Conservation (phyloP, 192 early-diverging fungal genomes). For the Backusella tuberculispora region DNA sequence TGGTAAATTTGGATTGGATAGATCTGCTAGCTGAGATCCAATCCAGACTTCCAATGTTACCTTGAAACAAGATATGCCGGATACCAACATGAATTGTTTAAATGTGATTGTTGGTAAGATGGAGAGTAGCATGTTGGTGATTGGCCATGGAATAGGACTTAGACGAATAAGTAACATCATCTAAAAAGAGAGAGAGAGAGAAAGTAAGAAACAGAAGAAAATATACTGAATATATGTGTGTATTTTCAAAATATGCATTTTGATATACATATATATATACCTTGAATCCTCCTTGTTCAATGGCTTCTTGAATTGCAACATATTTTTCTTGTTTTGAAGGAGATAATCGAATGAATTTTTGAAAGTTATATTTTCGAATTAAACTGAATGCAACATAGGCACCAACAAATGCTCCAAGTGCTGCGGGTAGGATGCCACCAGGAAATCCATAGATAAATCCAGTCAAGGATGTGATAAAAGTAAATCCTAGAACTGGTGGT, state of each 20-base stretch:
- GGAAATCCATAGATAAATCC: constrained; percentile 62
- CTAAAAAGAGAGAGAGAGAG: constrained; percentile 8
- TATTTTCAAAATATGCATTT: neutral
- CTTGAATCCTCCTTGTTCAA: constrained; percentile 37
- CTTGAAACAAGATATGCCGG: constrained; percentile 26
- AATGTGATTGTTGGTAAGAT: constrained; percentile 20
- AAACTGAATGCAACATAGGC: constrained; percentile 33
- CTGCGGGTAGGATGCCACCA: constrained; percentile 49
- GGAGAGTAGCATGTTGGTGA: constrained; percentile 28
- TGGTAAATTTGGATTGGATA: constrained; percentile 35
- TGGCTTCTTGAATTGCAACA: constrained; percentile 36
- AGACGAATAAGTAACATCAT: constrained; percentile 41
- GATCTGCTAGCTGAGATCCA: constrained; percentile 36
- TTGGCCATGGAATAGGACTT: constrained; percentile 40
- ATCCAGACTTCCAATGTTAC: constrained; percentile 42
- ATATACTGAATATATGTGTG: neutral
- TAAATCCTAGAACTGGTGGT: constrained; percentile 55
- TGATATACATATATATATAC: constrained; percentile 30
- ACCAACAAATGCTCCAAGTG: constrained; percentile 41
- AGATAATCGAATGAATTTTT: constrained; percentile 26
- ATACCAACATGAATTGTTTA: constrained; percentile 28
- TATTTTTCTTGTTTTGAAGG: constrained; percentile 32
- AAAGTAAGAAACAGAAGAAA: neutral
- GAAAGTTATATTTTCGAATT: constrained; percentile 27
- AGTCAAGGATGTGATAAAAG: constrained; percentile 39